These are phyloP conservation scores for Porpolomopsis calyptriformis DNA, from an alignment of 768 basidiomycete species.

Conservation along the genomic window DNA sequence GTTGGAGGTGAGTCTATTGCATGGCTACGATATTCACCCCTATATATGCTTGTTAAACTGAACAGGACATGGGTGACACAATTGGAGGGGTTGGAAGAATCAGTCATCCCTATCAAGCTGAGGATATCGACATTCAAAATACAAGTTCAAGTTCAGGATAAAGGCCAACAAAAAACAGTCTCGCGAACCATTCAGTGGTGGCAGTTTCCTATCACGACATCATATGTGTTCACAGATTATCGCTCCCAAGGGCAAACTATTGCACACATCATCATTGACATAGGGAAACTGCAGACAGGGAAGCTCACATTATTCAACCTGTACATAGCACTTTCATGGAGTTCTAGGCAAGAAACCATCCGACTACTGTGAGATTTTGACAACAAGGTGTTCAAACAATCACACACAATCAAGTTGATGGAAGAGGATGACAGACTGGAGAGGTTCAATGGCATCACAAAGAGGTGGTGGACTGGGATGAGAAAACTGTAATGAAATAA, in stretches of 20 bases:
- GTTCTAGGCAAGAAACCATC: conserved; percentile 18
- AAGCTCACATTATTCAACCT: conserved; percentile 21
- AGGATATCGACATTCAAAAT: conserved; percentile 1
- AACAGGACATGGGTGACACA: conserved; percentile 7
- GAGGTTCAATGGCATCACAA: too few relatives aligned
- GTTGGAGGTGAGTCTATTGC: conserved; percentile 5
- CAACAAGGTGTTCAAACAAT: background rate
- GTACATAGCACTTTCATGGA: conserved; percentile 26
- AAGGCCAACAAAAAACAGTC: background rate
- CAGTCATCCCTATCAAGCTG: conserved; percentile 19
- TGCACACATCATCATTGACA: conserved; percentile 23
- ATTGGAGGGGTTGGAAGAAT: conserved; percentile 18
- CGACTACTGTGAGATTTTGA: conserved; percentile 23
- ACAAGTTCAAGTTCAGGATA: background rate
- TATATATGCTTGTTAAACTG: conserved; percentile 23
- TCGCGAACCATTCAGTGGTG: conserved; percentile 10
- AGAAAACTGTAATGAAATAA: too few relatives aligned
- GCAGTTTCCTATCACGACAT: conserved; percentile 23
- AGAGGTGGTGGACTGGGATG: too few relatives aligned
- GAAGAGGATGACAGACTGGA: conserved; percentile 1
- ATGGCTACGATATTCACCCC: conserved; percentile 22
- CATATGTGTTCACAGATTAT: conserved; percentile 34
- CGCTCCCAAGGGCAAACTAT: conserved; percentile 30
- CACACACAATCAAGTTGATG: background rate
- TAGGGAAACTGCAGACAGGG: conserved; percentile 19